Evolutionary conservation across 1,139 yeast species (phyloP).

Genomic region (Saccharomyces hybrid): DNA sequence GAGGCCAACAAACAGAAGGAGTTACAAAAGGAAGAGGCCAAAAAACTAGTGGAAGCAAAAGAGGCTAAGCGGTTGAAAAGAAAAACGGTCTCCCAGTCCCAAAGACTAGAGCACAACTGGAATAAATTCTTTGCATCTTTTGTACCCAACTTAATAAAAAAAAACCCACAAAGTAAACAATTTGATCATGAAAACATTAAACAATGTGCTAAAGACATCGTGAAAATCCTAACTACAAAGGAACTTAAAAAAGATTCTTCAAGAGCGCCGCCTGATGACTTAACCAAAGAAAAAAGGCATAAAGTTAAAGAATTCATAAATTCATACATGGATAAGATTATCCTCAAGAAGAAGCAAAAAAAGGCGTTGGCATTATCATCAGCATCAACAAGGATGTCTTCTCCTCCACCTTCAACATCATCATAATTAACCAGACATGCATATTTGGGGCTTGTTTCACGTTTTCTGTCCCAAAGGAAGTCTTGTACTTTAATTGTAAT

Average conservation of each 20-base stretch:
- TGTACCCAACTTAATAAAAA: constrained; percentile 72
- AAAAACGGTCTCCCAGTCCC: constrained; percentile 16
- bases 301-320: constrained; percentile 61
- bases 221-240: constrained; percentile 52
- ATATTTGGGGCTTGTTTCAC: not conserved
- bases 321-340: constrained; percentile 66
- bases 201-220: constrained; percentile 72
- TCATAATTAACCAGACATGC: not conserved
- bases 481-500: not conserved
- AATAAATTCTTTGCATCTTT: constrained; percentile 56
- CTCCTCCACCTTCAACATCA: not conserved
- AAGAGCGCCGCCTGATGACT: constrained; percentile 44
- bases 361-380: constrained; percentile 14
- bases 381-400: constrained; percentile 1
- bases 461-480: not conserved
- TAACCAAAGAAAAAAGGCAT: constrained; percentile 54
- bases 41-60: constrained; percentile 16
- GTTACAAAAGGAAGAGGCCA: constrained; percentile 24
- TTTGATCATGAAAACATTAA: constrained; percentile 70
- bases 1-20: constrained; percentile 34
- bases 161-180: constrained; percentile 43
- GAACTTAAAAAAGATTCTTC: constrained; percentile 44
- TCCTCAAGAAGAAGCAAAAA: constrained; percentile 42
- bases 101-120: constrained; percentile 43
- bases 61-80: constrained; percentile 16